Base-by-base conservation (phyloP, 2,329 filamentous ascomycete genomes). In the Diaporthe citriasiana region DNA sequence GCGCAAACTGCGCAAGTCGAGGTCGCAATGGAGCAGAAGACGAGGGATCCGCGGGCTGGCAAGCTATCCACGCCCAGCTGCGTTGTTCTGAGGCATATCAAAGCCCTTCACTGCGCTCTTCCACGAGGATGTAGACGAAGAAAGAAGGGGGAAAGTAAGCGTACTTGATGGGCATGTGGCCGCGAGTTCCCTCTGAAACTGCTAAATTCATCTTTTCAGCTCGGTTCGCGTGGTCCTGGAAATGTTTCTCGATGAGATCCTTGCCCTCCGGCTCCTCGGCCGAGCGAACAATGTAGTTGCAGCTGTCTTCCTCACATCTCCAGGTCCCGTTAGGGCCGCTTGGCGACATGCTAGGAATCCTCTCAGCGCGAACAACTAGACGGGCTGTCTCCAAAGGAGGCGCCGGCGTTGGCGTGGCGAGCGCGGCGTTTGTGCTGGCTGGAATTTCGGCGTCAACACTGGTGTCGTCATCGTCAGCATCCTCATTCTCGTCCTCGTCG, bases 251-350 rank as follows among this genome's bases (percentile, higher is more conserved):
- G 59, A 94, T 92, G 13, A 89, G 82, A 6, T 85, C 82, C 74
- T 89, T 87, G 33, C 89, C 89, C 0, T 87, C 85, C 4, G 87
- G 82, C 55, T 88, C 85, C 57, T 90, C 88, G n/a, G 90, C 90
- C 3, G 87, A 87, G 75, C 91, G 91, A 15, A 94, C 90, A 53
- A 91, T 86, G 77, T 91, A 91, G 50, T 83, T 83, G 78, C 93
- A 95, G 33, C 88, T 91, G 15, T 90, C 89, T 75, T 92, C 87
- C 6, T 88, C 87, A 78, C 93, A 95, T 1, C 84, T 84, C 92
- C 93, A 95, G 0, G 90, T 90, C 70, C 92, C 89, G 74, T 90
- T 86, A 0, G 90, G 89, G 0, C 89, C 91, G 45, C 86, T 84
- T 0, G 89, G 86, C 4, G 80, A 82, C 10, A 84, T 82, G 5